Conservation (phyloP, 768 basidiomycete genomes). For the Glaciozyma martinii region DNA sequence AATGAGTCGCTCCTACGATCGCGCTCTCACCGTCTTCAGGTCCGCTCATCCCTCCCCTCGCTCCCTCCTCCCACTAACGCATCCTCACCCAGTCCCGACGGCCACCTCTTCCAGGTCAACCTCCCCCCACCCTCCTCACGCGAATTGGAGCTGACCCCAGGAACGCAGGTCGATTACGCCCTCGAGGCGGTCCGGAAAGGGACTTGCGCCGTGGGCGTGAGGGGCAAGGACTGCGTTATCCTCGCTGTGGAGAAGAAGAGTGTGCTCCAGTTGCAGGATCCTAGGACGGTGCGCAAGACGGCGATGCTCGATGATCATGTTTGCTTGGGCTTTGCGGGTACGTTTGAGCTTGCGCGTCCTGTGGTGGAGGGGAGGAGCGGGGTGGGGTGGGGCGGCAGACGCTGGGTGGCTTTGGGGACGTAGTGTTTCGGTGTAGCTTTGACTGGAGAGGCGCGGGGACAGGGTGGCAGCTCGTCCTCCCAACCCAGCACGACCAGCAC, state of each 20-base stretch:
- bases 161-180: conserved; percentile 87
- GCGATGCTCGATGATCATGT: conserved; percentile 98
- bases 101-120: conserved; percentile 89
- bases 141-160: conserved; percentile 23
- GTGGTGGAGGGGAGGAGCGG: no score
- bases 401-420: no score
- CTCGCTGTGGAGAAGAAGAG: conserved; percentile 99
- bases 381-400: no score
- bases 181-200: conserved; percentile 95
- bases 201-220: conserved; percentile 94
- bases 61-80: not conserved
- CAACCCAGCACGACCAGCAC: no score
- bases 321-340: conserved; percentile 94
- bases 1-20: no score
- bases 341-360: not conserved
- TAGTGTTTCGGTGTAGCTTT: no score
- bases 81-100: conserved; percentile 55
- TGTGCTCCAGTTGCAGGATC: conserved; percentile 92
- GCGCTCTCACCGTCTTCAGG: conserved; percentile 1
- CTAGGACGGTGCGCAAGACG: conserved; percentile 92
- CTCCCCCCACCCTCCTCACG: not conserved
- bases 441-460: no score
- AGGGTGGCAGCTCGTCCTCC: no score
- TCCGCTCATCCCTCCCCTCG: not conserved
- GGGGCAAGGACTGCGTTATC: conserved; percentile 88